Evolutionary conservation across 2,329 filamentous ascomycete genomes (phyloP), one percentile per base, ranked within the genome.

Genomic region (Arthrobotrys sinensis): DNA sequence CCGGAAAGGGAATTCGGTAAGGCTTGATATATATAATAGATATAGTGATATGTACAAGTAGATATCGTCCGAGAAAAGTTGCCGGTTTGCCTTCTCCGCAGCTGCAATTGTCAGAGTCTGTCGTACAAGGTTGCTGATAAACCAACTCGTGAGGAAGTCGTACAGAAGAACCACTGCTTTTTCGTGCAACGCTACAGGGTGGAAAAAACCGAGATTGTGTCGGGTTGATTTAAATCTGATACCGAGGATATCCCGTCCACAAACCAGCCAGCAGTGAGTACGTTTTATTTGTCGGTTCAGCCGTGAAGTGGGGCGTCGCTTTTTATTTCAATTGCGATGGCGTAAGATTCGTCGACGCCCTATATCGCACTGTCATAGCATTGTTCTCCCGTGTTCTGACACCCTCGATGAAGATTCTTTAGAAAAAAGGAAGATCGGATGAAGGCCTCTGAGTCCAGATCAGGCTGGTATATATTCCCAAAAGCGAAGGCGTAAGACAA

Each of bases 401-500:
- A 24, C 19, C 62, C 55, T 45, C 48, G 43, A 21, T 67, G 36
- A 46, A 71, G 28, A 70, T 32, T 36, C 14, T 60, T 50, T 50
- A 12, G 43, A 14, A 45, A 45, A 40, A 16, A 46, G 48, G 53
- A 67, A 43, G 53, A 45, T 52, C 16, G 40, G 21, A 53, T 40
- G 45, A 21, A 28, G 50, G 36, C 45, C 28, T 67, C 65, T 52
- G 32, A 38, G 6, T 45, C 48, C 34, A 66, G 45, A n/a, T n/a
- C n/a, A n/a, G n/a, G 40, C 28, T 52, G 52, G 21, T 65, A 11
- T 19, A 60, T 60, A 45, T 64, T 28, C 73, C 67, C 38, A 64
- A 78, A 78, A 77, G 21, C 36, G 73, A 66, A 77, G 73, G 73
- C 57, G 75, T 12, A 67, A 67, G 45, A 60, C 53, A 45, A 7